Base-by-base conservation (phyloP, 345 rosid species). In the Sisymbrium altissimum region DNA sequence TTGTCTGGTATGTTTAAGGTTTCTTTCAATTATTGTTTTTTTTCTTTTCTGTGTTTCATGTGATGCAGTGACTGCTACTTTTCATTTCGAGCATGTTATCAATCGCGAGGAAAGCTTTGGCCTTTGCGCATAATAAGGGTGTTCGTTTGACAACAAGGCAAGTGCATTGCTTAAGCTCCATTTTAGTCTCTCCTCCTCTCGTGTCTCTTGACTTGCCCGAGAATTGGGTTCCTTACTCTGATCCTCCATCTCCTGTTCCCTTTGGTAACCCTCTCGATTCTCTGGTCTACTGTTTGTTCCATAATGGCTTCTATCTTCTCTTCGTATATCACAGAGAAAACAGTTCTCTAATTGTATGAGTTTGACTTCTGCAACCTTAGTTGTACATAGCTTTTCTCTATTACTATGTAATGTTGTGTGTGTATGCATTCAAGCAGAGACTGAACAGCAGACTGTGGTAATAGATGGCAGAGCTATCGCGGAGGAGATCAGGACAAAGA, bases 391-490 rank as follows among this genome's bases (percentile, higher is more conserved):
- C 27, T 18, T 9, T 3, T 43, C 19, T 56, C 6, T 72, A 13
- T 25, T 55, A 46, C 5, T 40, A 5, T 55, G 63, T 29, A 33
- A 19, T 6, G 18, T 25, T 43, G 19, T 53, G 44, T 19, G 66
- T 50, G 35, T 40, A 54, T 68, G 60, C 43, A 15, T 73, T 73
- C 55, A 68, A 78, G 7, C 84, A 86, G 95, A 78, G 17, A 43
- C 66, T 70, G 76, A 68, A 48, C 83, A 78, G 73, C 67, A 68
- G 41, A 85, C 90, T 41, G 61, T 81, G 29, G 73, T 88, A 40
- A 88, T 91, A 45, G 87, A 94, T 81, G 98, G 96, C 12, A 94
- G 86, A 81, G 78, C 79, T 56, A 88, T 94, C 3, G 90, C 97
- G 0, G 96, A 95, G 54, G 86, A 84, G 66, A 89, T 91, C 78